Conservation (phyloP, 2,329 filamentous ascomycete species). For the Penicillium aurantiogriseum region DNA sequence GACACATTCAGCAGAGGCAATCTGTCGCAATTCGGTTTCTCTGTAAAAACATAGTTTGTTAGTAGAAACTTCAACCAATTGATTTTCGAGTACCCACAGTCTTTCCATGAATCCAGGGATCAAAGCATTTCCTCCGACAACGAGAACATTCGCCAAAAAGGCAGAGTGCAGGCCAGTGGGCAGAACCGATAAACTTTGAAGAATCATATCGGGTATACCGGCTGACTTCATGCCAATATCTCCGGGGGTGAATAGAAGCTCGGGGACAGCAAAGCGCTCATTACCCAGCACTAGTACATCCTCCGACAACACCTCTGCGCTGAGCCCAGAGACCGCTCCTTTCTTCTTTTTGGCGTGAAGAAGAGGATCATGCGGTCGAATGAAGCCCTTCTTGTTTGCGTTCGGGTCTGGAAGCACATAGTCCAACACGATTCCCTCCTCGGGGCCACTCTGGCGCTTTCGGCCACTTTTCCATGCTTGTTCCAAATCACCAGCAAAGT, state of each 20-base stretch:
- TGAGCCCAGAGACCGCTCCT: slow-evolving; percentile 47
- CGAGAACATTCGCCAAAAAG: slow-evolving; percentile 79
- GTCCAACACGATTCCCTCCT: slow-evolving; percentile 68
- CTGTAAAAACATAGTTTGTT: slow-evolving; percentile 26
- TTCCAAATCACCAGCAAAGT: slow-evolving; percentile 78
- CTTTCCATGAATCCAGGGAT: slow-evolving; percentile 80
- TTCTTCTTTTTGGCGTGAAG: slow-evolving; percentile 55
- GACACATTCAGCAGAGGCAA: slow-evolving; percentile 72
- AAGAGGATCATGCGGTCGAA: slow-evolving; percentile 73
- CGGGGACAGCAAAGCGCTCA: slow-evolving; percentile 86
- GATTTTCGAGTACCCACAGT: slow-evolving; percentile 48
- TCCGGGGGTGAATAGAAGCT: slow-evolving; percentile 80
- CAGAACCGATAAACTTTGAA: slow-evolving; percentile 71
- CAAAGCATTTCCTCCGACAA: slow-evolving; percentile 81
- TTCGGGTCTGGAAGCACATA: slow-evolving; percentile 87
- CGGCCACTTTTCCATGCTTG: slow-evolving; percentile 76
- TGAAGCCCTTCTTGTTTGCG: slow-evolving; percentile 61
- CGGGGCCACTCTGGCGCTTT: slow-evolving; percentile 30
- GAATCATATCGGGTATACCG: slow-evolving; percentile 77
- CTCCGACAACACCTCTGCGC: slow-evolving; percentile 57
- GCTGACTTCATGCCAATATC: slow-evolving; percentile 83
- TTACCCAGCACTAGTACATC: slow-evolving; percentile 85
- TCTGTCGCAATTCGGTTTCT: slow-evolving; percentile 67
- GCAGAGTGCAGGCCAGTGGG: slow-evolving; percentile 82
- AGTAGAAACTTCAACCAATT: slow-evolving; percentile 10